These are phyloP conservation scores for Termitomyces sp. DNA, from an alignment of 768 basidiomycete species.

Conservation along the genomic window DNA sequence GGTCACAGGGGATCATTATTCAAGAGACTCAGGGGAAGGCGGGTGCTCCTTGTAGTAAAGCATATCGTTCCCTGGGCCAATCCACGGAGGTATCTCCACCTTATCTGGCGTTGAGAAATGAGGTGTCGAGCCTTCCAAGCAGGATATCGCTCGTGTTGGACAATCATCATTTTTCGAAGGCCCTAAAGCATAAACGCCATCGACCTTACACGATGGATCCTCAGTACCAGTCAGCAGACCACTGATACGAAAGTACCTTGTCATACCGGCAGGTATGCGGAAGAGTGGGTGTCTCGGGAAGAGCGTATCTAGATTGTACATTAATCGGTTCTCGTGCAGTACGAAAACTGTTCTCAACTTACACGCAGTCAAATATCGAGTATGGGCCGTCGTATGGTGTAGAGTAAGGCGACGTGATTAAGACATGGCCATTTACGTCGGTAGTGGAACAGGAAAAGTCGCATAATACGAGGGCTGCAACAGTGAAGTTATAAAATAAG, in stretches of 20 bases:
- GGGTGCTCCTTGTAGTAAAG: slow-evolving; percentile 9
- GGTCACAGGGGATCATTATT: neutral
- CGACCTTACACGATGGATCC: neutral
- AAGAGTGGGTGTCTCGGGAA: slow-evolving; percentile 3
- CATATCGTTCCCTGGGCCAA: slow-evolving; percentile 8
- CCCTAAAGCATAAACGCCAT: slow-evolving; percentile 9
- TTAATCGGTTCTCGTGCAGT: neutral
- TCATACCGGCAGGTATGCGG: slow-evolving; percentile 15
- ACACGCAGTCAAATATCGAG: slow-evolving; percentile 20
- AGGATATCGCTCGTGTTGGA: slow-evolving; percentile 7
- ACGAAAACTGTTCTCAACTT: neutral
- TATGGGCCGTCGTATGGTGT: slow-evolving; percentile 13
- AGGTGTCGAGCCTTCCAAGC: slow-evolving; percentile 1
- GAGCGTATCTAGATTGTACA: slow-evolving; percentile 6
- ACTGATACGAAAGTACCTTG: slow-evolving; percentile 9
- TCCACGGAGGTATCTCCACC: slow-evolving; percentile 12
- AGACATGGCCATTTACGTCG: slow-evolving; percentile 7
- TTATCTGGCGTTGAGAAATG: slow-evolving; percentile 11
- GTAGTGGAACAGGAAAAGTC: slow-evolving; percentile 12
- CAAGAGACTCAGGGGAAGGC: neutral
- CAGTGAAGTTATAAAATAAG: neutral
- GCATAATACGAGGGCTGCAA: slow-evolving; percentile 10
- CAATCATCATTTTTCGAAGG: slow-evolving; percentile 1
- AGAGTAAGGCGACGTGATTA: slow-evolving; percentile 11
- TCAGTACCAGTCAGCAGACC: neutral